Evolutionary conservation across 2,329 filamentous ascomycete species (phyloP).

Genomic region (Scedosporium dehoogii): DNA sequence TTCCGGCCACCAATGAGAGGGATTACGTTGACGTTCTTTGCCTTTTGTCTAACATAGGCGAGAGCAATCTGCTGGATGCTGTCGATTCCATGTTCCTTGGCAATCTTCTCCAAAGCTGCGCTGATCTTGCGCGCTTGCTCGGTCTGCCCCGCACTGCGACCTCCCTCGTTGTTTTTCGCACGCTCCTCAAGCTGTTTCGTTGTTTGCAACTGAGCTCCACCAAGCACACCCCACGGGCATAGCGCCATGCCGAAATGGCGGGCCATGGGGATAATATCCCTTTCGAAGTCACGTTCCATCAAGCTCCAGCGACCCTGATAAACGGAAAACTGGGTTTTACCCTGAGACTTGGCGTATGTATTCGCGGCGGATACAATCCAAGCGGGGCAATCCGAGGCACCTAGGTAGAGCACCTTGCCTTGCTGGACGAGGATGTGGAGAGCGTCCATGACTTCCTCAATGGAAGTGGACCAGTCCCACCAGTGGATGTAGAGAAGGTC

Average conservation of each 20-base stretch:
- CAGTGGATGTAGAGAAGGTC: constrained; percentile 31
- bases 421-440: constrained; percentile 29
- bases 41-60: constrained; percentile 41
- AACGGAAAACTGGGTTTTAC: constrained; percentile 25
- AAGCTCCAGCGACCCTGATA: constrained; percentile 30
- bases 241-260: constrained; percentile 37
- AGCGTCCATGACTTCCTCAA: constrained; percentile 31
- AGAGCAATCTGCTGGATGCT: constrained; percentile 49
- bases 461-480: constrained; percentile 31
- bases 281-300: constrained; percentile 24
- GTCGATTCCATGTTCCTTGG: constrained; percentile 41
- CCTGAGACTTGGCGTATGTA: constrained; percentile 23
- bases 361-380: constrained; percentile 30
- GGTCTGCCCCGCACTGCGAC: constrained; percentile 24
- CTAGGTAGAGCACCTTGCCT: constrained; percentile 32
- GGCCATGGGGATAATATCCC: constrained; percentile 32
- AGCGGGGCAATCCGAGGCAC: constrained; percentile 27
- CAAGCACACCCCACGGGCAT: constrained; percentile 50
- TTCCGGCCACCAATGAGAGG: constrained; percentile 43
- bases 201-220: constrained; percentile 40
- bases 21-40: constrained; percentile 33
- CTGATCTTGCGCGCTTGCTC: constrained; percentile 42
- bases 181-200: constrained; percentile 21
- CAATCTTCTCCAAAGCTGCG: constrained; percentile 49
- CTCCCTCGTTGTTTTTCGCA: constrained; percentile 26